Evolutionary conservation across 2,329 filamentous ascomycete genomes (phyloP).

Genomic region (Clathrospora elynae): DNA sequence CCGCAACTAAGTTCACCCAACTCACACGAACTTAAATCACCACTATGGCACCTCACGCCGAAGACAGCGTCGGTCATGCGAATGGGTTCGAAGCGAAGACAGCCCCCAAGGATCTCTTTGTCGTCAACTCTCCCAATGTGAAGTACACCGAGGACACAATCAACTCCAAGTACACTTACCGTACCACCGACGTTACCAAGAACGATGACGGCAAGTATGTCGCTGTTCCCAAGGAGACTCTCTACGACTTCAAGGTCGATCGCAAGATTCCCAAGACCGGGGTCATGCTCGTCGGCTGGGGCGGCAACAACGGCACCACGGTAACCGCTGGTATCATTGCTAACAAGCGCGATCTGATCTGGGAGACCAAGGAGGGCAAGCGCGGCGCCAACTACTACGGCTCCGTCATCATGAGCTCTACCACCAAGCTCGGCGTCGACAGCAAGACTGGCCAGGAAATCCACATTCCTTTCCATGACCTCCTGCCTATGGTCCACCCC

Average conservation of each 20-base stretch:
- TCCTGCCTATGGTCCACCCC: conserved; percentile 95
- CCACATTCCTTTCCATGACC: conserved; percentile 93
- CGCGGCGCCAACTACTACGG: conserved; percentile 96
- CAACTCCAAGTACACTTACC: conserved; percentile 93
- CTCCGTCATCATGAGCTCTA: conserved; percentile 95
- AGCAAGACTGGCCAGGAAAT: conserved; percentile 82
- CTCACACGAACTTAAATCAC: conserved; percentile 32
- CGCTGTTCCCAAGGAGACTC: conserved; percentile 83
- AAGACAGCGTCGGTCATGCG: conserved; percentile 63
- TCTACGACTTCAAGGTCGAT: conserved; percentile 97
- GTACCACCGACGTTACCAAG: conserved; percentile 82
- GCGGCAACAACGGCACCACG: conserved; percentile 97
- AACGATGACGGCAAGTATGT: conserved; percentile 76
- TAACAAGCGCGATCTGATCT: conserved; percentile 82
- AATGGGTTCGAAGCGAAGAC: conserved; percentile 56
- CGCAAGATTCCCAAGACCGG: conserved; percentile 91
- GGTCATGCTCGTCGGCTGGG: conserved; percentile 97
- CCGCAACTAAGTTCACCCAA: conserved; percentile 43
- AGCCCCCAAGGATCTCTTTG: conserved; percentile 70
- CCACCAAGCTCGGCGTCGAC: conserved; percentile 93
- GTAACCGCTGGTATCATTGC: conserved; percentile 97
- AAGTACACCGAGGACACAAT: conserved; percentile 87
- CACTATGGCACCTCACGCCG: conserved; percentile 93
- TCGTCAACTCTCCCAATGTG: conserved; percentile 90
- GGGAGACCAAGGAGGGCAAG: conserved; percentile 91